These are phyloP conservation scores for Peronospora belbahrii DNA, from an alignment of 352 stramenopile species.

Conservation along the genomic window DNA sequence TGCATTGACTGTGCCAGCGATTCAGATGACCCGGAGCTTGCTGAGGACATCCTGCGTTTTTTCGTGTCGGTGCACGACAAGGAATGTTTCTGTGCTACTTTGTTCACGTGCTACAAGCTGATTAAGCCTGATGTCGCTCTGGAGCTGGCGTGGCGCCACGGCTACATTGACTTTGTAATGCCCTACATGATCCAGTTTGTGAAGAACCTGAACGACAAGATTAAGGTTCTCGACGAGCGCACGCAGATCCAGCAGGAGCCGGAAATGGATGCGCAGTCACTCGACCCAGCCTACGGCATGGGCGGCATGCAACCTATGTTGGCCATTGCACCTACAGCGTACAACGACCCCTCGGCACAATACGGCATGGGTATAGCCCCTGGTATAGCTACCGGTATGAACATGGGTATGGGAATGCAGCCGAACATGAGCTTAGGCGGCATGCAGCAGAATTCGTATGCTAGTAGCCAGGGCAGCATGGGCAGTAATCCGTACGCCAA, in stretches of 20 bases:
- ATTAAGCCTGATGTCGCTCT: constrained; percentile 98
- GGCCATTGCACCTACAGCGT: constrained; percentile 73
- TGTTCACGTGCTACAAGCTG: constrained; percentile 99
- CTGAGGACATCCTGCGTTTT: constrained; percentile 97
- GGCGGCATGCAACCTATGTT: constrained; percentile 74
- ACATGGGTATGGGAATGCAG: constrained; percentile 48
- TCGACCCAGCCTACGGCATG: constrained; percentile 73
- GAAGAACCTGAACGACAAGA: constrained; percentile 92
- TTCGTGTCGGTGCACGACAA: constrained; percentile 99
- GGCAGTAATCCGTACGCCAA: constrained; percentile 44
- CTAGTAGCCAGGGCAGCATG: constrained; percentile 37
- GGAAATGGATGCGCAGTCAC: constrained; percentile 36
- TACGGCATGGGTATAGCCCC: constrained; percentile 51
- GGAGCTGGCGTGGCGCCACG: constrained; percentile 98
- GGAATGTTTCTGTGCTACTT: constrained; percentile 97
- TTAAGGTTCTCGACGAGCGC: constrained; percentile 90
- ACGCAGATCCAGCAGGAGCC: constrained; percentile 77
- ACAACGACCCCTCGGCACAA: constrained; percentile 68
- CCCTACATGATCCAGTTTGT: constrained; percentile 99
- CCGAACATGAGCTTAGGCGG: constrained; percentile 39
- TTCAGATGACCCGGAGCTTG: constrained; percentile 92
- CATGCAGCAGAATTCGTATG: constrained; percentile 50
- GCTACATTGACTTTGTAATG: constrained; percentile 99
- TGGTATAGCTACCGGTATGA: constrained; percentile 15
- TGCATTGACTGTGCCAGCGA: constrained; percentile 98